A percentile compares a stretch with the other conserved stretches of the same genome.
phyloP scores from a whole-genome alignment of 2,329 filamentous ascomycete species.

The Emericellopsis cladophorae region DNA sequence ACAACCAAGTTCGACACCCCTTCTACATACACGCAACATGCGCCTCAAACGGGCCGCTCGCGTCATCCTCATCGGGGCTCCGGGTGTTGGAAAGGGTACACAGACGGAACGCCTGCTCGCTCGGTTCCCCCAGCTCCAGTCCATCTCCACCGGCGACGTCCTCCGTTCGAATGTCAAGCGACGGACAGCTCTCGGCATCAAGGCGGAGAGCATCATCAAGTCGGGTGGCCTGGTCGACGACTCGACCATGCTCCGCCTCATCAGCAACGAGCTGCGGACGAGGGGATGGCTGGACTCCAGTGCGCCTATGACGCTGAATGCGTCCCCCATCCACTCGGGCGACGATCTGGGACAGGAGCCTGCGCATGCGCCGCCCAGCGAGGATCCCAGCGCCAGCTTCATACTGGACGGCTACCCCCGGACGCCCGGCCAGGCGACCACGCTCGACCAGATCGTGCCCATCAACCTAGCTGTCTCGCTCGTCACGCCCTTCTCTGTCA shows the following conservation, averaged over 20 bases:
- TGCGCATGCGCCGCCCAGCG: constrained; percentile 29
- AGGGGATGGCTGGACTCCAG: constrained; percentile 60
- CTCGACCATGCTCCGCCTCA: constrained; percentile 80
- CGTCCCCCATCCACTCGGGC: not conserved
- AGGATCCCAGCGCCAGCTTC: constrained; percentile 73
- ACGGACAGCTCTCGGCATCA: constrained; percentile 75
- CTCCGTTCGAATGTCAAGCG: constrained; percentile 86
- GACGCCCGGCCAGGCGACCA: constrained; percentile 66
- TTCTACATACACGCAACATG: constrained; percentile 24
- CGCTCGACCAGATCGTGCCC: constrained; percentile 71
- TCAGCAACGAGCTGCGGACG: constrained; percentile 74
- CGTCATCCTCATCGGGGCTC: constrained; percentile 87
- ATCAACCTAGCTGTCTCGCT: constrained; percentile 89
- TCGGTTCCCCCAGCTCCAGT: constrained; percentile 77
- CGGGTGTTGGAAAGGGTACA: constrained; percentile 95
- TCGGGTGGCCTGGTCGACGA: constrained; percentile 84
- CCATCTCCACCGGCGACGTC: constrained; percentile 89
- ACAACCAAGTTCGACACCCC: too few relatives aligned
- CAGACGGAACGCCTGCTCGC: constrained; percentile 81
- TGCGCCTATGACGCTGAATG: constrained; percentile 22
- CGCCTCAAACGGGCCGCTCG: constrained; percentile 71
- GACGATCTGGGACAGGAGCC: not conserved
- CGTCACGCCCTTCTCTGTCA: constrained; percentile 72
- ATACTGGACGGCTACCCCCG: constrained; percentile 94
- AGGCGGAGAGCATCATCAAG: constrained; percentile 82